These are phyloP conservation scores for Chytriomyces hyalinus DNA, from an alignment of 192 early-diverging fungal genomes.

Conservation along the genomic window DNA sequence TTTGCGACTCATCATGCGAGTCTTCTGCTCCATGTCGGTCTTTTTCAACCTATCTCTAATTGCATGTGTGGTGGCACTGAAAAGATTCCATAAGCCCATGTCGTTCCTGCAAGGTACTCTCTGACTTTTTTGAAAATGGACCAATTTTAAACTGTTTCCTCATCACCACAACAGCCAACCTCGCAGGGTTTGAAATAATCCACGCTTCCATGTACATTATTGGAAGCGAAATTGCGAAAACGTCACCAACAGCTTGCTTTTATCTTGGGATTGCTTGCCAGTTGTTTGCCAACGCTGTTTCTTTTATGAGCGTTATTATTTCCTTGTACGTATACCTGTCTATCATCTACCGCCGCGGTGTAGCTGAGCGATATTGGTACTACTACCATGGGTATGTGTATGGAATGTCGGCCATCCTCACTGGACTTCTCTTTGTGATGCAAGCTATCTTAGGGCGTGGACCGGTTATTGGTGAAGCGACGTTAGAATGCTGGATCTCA, in stretches of 20 bases:
- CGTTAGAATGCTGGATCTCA: constrained; percentile 26
- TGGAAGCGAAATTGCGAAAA: background rate
- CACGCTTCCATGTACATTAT: background rate
- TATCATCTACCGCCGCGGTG: background rate
- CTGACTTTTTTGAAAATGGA: no score
- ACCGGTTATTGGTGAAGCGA: constrained; percentile 20
- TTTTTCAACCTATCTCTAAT: background rate
- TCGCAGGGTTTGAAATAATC: background rate
- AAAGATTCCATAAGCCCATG: background rate
- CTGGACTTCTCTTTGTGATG: constrained; percentile 2
- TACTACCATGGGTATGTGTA: constrained; percentile 10
- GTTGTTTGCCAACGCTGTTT: background rate
- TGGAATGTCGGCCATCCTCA: background rate
- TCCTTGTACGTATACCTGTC: background rate
- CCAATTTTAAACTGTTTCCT: background rate
- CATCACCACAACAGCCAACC: background rate
- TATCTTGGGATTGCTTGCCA: background rate
- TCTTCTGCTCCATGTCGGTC: background rate
- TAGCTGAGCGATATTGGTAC: background rate
- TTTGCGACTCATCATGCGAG: background rate
- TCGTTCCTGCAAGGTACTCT: background rate
- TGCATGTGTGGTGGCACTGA: background rate
- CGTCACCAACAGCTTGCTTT: background rate
- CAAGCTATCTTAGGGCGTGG: background rate
- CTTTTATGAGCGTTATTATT: background rate